phyloP scores from a whole-genome alignment of 805 yeast genomes.

The Candida easanensis region DNA sequence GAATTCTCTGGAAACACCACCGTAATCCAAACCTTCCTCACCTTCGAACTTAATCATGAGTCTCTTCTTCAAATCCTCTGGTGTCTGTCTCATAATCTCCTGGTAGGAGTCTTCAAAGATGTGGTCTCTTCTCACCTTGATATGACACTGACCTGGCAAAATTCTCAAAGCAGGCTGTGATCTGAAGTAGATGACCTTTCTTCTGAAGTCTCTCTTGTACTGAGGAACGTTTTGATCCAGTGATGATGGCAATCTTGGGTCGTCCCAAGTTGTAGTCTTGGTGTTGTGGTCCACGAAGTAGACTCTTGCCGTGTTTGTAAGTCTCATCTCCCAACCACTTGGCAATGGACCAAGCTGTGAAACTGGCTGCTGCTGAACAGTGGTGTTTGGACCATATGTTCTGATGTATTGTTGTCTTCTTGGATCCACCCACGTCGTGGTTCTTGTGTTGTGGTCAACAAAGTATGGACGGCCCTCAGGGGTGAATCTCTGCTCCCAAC shows the following conservation, averaged over 20 bases:
- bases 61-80: constrained; percentile 96
- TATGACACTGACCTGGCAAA: constrained; percentile 97
- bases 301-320: constrained; percentile 97
- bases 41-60: constrained; percentile 98
- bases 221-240: constrained; percentile 98
- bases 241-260: constrained; percentile 96
- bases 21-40: constrained; percentile 98
- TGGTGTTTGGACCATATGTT: constrained; percentile 84
- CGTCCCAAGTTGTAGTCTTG: constrained; percentile 99
- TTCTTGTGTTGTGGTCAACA: constrained; percentile 98
- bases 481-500: constrained; percentile 98
- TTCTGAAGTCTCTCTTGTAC: constrained; percentile 97
- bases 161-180: constrained; percentile 97
- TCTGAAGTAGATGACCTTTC: constrained; percentile 95
- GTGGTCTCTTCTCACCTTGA: constrained; percentile 94
- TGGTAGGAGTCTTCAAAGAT: constrained; percentile 97
- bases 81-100: constrained; percentile 98
- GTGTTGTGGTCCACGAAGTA: constrained; percentile 99
- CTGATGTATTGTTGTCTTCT: constrained; percentile 97
- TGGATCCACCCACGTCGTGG: constrained; percentile 99
- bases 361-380: constrained; percentile 97
- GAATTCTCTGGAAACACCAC: constrained; percentile 98
- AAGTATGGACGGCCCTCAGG: constrained; percentile 98
- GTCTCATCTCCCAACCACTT: constrained; percentile 99
- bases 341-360: constrained; percentile 98